Percentiles rank a stretch among this genome's conserved stretches.
Conservation (phyloP, 2,329 filamentous ascomycete genomes). For the Fusarium torulosum region DNA sequence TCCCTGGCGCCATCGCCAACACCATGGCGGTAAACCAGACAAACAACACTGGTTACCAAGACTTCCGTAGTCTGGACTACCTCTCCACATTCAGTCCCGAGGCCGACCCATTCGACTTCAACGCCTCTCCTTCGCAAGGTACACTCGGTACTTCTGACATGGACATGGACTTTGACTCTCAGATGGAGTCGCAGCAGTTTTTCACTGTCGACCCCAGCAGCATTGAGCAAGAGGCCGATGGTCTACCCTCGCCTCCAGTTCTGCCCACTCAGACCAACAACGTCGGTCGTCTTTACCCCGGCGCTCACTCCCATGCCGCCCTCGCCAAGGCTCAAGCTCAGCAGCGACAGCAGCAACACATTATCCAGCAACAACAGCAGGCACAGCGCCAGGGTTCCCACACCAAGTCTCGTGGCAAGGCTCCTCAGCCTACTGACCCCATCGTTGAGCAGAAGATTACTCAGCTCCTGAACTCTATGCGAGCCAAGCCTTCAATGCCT, state of each 20-base stretch:
- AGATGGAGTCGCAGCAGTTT: slow-evolving; percentile 72
- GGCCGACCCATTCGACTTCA: slow-evolving; percentile 79
- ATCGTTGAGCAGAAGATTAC: slow-evolving; percentile 93
- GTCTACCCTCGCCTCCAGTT: slow-evolving; percentile 58
- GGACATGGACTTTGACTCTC: slow-evolving; percentile 70
- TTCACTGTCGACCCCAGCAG: slow-evolving; percentile 80
- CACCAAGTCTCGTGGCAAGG: slow-evolving; percentile 63
- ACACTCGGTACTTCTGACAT: slow-evolving; percentile 72
- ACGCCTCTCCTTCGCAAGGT: slow-evolving; percentile 71
- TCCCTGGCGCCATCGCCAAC: slow-evolving; percentile 83
- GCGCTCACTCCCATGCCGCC: slow-evolving; percentile 92
- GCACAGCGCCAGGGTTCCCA: slow-evolving; percentile 63
- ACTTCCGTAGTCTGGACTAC: slow-evolving; percentile 63
- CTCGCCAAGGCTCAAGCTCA: slow-evolving; percentile 79
- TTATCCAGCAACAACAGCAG: slow-evolving; percentile 63
- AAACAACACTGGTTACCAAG: slow-evolving; percentile 67
- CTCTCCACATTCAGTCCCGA: slow-evolving; percentile 69
- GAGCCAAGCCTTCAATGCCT: slow-evolving; percentile 73
- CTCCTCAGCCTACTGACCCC: slow-evolving; percentile 70
- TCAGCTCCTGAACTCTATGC: slow-evolving; percentile 91
- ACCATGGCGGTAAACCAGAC: slow-evolving; percentile 81
- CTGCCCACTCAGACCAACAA: slow-evolving; percentile 65
- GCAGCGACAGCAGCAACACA: slow-evolving; percentile 74
- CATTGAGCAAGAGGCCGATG: slow-evolving; percentile 70
- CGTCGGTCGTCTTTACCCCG: slow-evolving; percentile 86